Base-by-base conservation (phyloP, 2,329 filamentous ascomycete species). In the Neopestalotiopsis sp. region DNA sequence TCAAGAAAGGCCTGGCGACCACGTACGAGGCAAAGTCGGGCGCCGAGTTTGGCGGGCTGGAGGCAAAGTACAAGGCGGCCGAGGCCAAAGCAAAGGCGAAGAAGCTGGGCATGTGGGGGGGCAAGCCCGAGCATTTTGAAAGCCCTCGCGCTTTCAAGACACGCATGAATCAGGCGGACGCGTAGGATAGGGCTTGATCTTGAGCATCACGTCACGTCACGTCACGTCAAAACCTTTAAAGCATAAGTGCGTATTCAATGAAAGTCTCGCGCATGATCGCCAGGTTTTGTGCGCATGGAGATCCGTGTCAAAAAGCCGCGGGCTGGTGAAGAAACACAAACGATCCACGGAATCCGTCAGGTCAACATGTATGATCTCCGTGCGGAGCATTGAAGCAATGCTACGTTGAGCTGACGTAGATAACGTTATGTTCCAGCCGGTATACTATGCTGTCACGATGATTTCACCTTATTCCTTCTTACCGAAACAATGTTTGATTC, bases 11-110 rank as follows among this genome's bases (percentile, higher is more conserved):
- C 0, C 82, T 97, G 71, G 96, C 95, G 56, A 97, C 94, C 2
- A 92, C 96, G 3, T 99, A 98, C 79, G 96, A 98, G 82, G 95
- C 94, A 34, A 98, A 97, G 81, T 88, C 86, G 5, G 96, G 95
- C 3, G 92, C 89, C 24, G 96, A 98, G 78, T 99, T 96, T 84
- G 96, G 96, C 30, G 89, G 90, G 0, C 84, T 88, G 68, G 88
- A 90, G 74, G 82, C 84, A 62, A 79, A 86, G 70, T 95, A 95
- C 78, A 86, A 89, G 72, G 86, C 83, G 70, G 90, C 90, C 5
- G 91, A 95, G 81, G 86, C 84, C 61, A 84, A 84, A 78, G 93
- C 93, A 3, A 93, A 90, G 82, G 82, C 77, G 71, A 87, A 86
- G 76, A 88, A 88, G 71, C 84, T 83, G 73, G 93, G 93, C 0